Percentiles rank a stretch among this genome's conserved stretches.
Evolutionary conservation across 2,329 filamentous ascomycete species (phyloP).

Genomic region (Arthrobotrys megalospora): DNA sequence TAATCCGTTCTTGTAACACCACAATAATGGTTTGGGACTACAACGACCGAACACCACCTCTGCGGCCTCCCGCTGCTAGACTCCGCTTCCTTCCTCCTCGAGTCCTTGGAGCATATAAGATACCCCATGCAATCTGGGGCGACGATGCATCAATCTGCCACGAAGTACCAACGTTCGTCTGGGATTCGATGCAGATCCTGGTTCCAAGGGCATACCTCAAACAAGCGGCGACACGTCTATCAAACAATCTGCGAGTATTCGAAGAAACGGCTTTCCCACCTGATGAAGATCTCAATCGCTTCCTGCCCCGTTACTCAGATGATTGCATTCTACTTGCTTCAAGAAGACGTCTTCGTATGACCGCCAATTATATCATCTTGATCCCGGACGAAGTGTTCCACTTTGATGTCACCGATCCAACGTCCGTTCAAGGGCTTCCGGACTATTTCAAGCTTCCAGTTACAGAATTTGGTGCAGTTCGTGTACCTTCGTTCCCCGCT

Average conservation of each 20-base stretch:
- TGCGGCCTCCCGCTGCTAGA: neutral
- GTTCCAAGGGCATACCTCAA: neutral
- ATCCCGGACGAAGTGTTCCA: neutral
- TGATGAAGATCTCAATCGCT: too few species aligned
- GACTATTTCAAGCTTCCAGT: neutral
- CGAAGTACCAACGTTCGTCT: neutral
- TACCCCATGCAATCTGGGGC: neutral
- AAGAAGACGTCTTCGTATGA: neutral
- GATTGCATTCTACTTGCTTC: neutral
- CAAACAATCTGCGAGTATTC: neutral
- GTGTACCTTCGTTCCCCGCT: neutral
- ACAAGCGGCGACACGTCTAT: neutral
- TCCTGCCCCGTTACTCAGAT: neutral
- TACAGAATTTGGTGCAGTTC: neutral
- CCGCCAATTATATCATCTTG: neutral
- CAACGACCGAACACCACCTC: neutral
- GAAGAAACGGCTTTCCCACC: neutral
- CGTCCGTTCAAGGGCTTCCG: neutral
- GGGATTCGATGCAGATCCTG: neutral
- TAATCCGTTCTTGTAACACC: too few species aligned
- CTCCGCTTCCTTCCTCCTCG: neutral
- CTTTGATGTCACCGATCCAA: neutral
- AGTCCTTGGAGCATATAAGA: neutral
- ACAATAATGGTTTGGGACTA: neutral
- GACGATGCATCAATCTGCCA: neutral